A percentile compares a stretch with the other conserved stretches of the same genome.
Evolutionary conservation across 148 eudicot species (phyloP).

Genomic region (Fallopia convolvulus): DNA sequence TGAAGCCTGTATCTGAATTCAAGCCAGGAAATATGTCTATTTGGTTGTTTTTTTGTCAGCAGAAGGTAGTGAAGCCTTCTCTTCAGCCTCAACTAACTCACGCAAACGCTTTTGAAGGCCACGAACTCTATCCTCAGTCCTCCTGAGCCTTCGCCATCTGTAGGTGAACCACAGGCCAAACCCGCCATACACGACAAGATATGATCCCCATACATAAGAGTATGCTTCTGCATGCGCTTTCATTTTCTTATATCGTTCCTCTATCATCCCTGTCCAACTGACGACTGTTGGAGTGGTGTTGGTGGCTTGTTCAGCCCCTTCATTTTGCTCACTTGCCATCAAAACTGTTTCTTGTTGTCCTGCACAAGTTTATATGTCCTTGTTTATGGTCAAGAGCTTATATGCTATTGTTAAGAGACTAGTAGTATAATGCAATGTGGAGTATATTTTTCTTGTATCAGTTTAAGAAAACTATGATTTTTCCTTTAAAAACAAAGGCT

Average conservation of each 20-base stretch:
- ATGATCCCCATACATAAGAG: conserved; percentile 84
- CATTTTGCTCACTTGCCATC: conserved; percentile 30
- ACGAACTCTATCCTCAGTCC: conserved; percentile 70
- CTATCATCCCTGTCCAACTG: conserved; percentile 21
- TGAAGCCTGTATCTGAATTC: background rate
- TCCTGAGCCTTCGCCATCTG: conserved; percentile 70
- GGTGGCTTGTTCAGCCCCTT: conserved; percentile 26
- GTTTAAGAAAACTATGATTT: background rate
- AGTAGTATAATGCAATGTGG: background rate
- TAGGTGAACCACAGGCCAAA: conserved; percentile 71
- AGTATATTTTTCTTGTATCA: background rate
- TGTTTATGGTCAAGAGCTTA: too few species aligned
- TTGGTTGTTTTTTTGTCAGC: conserved; percentile 24
- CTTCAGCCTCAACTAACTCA: conserved; percentile 49
- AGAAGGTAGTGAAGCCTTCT: conserved; percentile 21
- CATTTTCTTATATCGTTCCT: conserved; percentile 40
- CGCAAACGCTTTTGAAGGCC: conserved; percentile 65
- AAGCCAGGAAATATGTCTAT: conserved; percentile 11
- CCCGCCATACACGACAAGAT: conserved; percentile 65
- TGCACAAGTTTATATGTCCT: too few species aligned
- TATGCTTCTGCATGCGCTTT: conserved; percentile 66
- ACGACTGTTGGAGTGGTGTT: too few species aligned
- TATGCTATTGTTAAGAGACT: too few species aligned
- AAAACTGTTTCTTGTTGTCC: too few species aligned
- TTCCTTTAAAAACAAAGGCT: background rate